Percentiles rank a stretch among this genome's conserved stretches.
Evolutionary conservation across 2,329 filamentous ascomycete genomes (phyloP).

Genomic region (Trichoderma atroviride): DNA sequence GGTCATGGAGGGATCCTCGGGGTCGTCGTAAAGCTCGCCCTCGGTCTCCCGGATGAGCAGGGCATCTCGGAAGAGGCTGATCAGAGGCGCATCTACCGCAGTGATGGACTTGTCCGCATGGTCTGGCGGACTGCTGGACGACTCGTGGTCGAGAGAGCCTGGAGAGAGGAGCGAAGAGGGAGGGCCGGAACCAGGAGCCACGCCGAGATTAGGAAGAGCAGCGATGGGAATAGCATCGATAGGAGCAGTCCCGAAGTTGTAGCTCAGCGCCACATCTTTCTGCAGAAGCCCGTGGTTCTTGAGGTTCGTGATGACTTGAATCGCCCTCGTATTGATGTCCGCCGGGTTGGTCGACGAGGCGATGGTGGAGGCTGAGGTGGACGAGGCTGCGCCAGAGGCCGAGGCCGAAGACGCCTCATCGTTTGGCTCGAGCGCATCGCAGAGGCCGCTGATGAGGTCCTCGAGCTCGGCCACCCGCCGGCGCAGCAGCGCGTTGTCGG

Average conservation of each 20-base stretch:
- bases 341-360: background rate
- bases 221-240: background rate
- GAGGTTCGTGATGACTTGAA: constrained; percentile 11
- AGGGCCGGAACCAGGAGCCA: background rate
- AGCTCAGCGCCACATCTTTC: background rate
- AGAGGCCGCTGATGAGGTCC: constrained; percentile 29
- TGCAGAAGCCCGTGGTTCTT: constrained; percentile 16
- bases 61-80: constrained; percentile 26
- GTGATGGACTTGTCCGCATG: background rate
- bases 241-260: background rate
- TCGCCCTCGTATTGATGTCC: constrained; percentile 4
- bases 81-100: constrained; percentile 21
- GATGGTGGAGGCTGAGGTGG: background rate
- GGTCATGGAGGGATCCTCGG: constrained; percentile 14
- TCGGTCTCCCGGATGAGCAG: constrained; percentile 25
- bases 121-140: background rate
- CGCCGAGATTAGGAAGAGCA: background rate
- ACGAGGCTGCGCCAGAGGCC: background rate
- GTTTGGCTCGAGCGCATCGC: background rate
- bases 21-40: constrained; percentile 23
- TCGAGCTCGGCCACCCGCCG: constrained; percentile 35
- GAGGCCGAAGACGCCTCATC: background rate
- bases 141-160: constrained; percentile 8
- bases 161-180: constrained; percentile 15
- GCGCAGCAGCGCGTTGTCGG: constrained; percentile 24